Evolutionary conservation across 2,329 filamentous ascomycete species (phyloP), one percentile per base, ranked within the genome.

Genomic region (Nemania sp.): DNA sequence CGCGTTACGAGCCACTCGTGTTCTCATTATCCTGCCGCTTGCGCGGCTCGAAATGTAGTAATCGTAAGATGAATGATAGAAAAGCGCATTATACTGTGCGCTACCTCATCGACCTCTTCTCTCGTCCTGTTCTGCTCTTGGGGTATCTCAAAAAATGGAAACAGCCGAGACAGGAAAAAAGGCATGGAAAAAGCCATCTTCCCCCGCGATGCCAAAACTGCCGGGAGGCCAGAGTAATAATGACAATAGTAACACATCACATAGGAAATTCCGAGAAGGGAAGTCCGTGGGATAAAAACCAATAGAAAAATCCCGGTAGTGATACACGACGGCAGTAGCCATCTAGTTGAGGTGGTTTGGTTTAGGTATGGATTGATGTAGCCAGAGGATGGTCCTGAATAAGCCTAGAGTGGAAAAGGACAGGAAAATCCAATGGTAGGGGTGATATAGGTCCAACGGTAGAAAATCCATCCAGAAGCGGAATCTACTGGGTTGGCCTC

Each of bases 401-500:
- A 24, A 57, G 35, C 62, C 54, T 24, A n/a, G 32, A 54, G 53
- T 54, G 47, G 63, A 15, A 15, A 59, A 53, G 15, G 43, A 58
- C 18, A 38, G 58, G 22, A 54, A 62, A 56, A n/a, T n/a, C 27
- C 64, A 56, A 35, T n/a, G 49, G 43, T 11, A 6, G 38, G 45
- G 45, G 45, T 24, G 22, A 49, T 49, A 38, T 61, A 15, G 47
- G 69, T 54, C 66, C 64, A 67, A 45, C 22, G 53, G 60, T 35
- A 58, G 35, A 7, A 27, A 64, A 20, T 29, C 45, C 45, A 52
- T 63, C 61, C 53, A 41, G 24, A 51, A 43, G 61, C 13, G 45
- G 45, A 38, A 63, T 77, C 77, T 86, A 90, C 76, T 83, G 80
- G 73, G 84, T 85, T 47, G 89, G 89, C 76, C 86, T 84, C 73